Base-by-base conservation (phyloP, 169 alveolate species). In the Plasmodium fragile region DNA sequence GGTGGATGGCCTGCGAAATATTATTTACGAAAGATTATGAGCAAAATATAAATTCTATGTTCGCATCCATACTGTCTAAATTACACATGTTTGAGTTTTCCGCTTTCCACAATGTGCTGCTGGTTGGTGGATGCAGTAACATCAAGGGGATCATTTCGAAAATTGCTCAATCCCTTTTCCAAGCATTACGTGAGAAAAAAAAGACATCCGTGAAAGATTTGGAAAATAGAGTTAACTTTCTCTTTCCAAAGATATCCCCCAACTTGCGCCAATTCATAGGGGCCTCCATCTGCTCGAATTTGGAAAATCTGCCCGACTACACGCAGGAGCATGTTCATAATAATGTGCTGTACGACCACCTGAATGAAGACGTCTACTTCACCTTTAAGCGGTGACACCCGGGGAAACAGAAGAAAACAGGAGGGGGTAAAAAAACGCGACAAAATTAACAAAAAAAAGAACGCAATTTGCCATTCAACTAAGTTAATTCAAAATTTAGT, bases 1-100 rank as follows among this genome's bases (percentile, higher is more conserved):
- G 94, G 81, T 89, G 90, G 87, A 89, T 78, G 43, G 94, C 94
- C 52, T 89, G 94, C 71, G 94, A 89, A 78, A 89, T 89, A 79
- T 89, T 89, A 41, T 89, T 89, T 53, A 36, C 49, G 18, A 89
- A 78, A 59, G 36, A 89, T 16, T 59, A 89, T 89, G 94, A 89
- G 6, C 94, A 89, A 2, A 89, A 89, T 72, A 59, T 89, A 28
- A 59, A 89, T 32, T 89, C 45, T 34, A 78, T 89, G 81, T 79
- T 89, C 45, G 45, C 90, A 8, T 55, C n/a, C 49, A 79, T 89
- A 89, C 34, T 89, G 53, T 53, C 79, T 36, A 89, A 89, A 89
- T 78, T 89, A 45, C 70, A 77, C 53, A 77, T 69, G 3, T 43
- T 78, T 25, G 81, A 89, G 18, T 25, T 28, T 36, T 79, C 87